Conservation (phyloP, 257 asterid genomes). For the Nicotiana attenuata region DNA sequence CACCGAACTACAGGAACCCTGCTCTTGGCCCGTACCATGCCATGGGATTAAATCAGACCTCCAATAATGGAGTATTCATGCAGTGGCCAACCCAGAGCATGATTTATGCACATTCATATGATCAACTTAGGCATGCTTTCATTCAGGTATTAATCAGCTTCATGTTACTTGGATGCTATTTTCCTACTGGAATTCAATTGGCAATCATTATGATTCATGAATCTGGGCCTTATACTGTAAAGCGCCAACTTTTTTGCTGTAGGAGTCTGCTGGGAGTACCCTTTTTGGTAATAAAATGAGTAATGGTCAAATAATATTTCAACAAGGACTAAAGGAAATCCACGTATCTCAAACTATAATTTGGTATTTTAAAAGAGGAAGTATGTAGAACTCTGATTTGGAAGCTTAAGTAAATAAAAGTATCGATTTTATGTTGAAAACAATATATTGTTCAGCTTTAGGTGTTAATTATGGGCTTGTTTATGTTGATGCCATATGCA, state of each 20-base stretch:
- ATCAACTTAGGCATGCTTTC: slow-evolving; percentile 59
- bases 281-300: not conserved
- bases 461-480: not conserved
- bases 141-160: slow-evolving; percentile 57
- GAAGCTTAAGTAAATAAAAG: not conserved
- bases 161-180: not conserved
- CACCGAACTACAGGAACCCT: slow-evolving; percentile 56
- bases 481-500: not conserved
- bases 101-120: slow-evolving; percentile 89
- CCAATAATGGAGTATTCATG: slow-evolving; percentile 59
- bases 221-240: not conserved
- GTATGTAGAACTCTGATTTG: not conserved
- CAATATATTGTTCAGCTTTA: not conserved
- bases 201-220: slow-evolving; percentile 1
- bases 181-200: not conserved
- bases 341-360: not conserved
- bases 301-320: not conserved
- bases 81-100: slow-evolving; percentile 88
- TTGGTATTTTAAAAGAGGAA: not conserved
- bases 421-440: not conserved
- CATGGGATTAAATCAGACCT: slow-evolving; percentile 57
- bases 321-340: not conserved
- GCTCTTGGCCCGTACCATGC: slow-evolving; percentile 67
- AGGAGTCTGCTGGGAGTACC: not conserved
- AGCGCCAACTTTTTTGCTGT: not conserved